Base-by-base conservation (phyloP, 768 basidiomycete species). In the Panaeolus papilionaceus region DNA sequence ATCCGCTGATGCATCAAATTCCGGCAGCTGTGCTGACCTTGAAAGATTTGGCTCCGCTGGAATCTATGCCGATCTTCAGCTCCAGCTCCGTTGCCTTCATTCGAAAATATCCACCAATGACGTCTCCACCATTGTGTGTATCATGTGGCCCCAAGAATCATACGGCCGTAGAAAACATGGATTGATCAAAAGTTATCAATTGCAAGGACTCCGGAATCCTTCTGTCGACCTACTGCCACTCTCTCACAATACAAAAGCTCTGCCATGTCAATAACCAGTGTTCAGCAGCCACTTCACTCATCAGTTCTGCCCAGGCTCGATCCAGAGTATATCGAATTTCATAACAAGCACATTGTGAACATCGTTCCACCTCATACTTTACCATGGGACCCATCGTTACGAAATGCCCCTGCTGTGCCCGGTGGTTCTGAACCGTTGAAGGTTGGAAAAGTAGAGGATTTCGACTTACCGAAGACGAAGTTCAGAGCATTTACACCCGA, bases 401-500 rank as follows among this genome's bases (percentile, higher is more conserved):
- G 92, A 64, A 79, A 86, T 61, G 76, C 70, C 0, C 83, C 85
- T 12, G 74, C 85, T 1, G 84, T 90, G 0, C 86, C 87, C 0
- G 91, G 90, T 8, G 81, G 84, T 12, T 87, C 90, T 2, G 74
- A 76, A 12, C 86, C 88, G 0, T 79, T 91, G 9, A 72, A 81
- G 37, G 90, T 92, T 1, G 90, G 85, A 8, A 80, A 75, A 64
- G 82, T 84, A 3, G 74, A 85, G 66, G 90, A 92, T 67, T 84
- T 85, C 61, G 76, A 82, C 33, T 72, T 91, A 64, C 81, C 78
- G 16, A 80, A 86, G 62, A 86, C 84, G 65, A 83, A 83, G 38
- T 81, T 91, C 38, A 85, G 92, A 38, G 85, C 86, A 4, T 92
- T 89, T 73, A 89, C 88, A 0, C 92, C 92, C 0, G 80, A 84